These are phyloP conservation scores for Eucalyptus dawsonii DNA, from an alignment of 345 rosid genomes.

Conservation along the genomic window DNA sequence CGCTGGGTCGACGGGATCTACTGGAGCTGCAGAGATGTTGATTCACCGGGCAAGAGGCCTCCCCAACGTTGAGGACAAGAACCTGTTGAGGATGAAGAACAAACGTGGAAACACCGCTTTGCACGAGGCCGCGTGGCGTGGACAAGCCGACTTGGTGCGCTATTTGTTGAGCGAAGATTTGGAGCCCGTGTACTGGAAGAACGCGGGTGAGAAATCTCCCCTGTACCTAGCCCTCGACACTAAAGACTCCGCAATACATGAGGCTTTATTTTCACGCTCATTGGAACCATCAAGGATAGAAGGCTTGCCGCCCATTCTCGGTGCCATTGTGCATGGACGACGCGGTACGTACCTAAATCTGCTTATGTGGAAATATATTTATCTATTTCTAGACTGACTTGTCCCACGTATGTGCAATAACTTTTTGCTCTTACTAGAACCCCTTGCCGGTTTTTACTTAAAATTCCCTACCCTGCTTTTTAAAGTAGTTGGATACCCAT, in stretches of 20 bases:
- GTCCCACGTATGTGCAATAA: no score
- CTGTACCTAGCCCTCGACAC: rapidly evolving
- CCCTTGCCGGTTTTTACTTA: neutral
- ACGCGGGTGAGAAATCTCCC: neutral
- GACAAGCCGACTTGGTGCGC: no score
- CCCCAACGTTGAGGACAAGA: no score
- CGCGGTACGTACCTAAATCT: neutral
- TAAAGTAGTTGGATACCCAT: neutral
- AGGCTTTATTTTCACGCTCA: no score
- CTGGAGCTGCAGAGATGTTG: no score
- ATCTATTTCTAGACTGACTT: neutral
- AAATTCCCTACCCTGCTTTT: neutral
- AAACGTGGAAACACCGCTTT: rapidly evolving
- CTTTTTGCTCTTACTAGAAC: no score
- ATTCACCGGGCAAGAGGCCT: no score
- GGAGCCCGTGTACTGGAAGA: neutral
- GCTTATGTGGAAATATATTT: neutral
- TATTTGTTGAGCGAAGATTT: neutral
- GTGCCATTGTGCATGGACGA: rapidly evolving
- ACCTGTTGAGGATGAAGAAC: no score
- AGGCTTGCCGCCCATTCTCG: no score
- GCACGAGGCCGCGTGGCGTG: rapidly evolving
- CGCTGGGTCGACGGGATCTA: rapidly evolving
- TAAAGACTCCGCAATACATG: rapidly evolving
- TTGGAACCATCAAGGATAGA: no score